Conservation (phyloP, 768 basidiomycete species). For the Chalciporus piperatus region DNA sequence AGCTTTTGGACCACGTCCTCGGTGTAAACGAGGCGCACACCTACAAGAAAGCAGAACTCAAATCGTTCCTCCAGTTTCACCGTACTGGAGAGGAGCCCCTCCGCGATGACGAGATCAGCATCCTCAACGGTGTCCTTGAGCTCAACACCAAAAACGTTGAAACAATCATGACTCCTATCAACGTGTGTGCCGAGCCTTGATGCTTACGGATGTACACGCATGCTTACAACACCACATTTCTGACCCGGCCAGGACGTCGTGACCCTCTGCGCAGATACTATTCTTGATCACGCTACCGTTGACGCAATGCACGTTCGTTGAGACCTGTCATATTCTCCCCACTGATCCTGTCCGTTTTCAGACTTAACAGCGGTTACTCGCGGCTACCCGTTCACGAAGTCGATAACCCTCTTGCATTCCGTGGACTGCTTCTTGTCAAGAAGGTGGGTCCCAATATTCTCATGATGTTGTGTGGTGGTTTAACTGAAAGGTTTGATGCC, state of each 20-base stretch:
- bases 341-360: constrained; percentile 27
- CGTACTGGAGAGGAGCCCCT: constrained; percentile 71
- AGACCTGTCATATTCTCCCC: neutral
- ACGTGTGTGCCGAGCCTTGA: constrained; percentile 37
- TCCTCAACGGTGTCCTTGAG: constrained; percentile 77
- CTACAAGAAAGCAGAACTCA: constrained; percentile 81
- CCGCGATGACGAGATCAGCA: constrained; percentile 78
- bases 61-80: constrained; percentile 78
- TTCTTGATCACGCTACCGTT: constrained; percentile 76
- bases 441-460: constrained; percentile 45
- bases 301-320: constrained; percentile 60
- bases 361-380: constrained; percentile 81
- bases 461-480: neutral
- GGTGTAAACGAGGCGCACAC: constrained; percentile 70
- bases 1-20: constrained; percentile 75
- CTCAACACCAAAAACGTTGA: constrained; percentile 74
- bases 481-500: no score
- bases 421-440: constrained; percentile 82
- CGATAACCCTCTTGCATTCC: constrained; percentile 63
- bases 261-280: constrained; percentile 70
- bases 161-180: constrained; percentile 80
- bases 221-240: neutral
- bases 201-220: neutral
- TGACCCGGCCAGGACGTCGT: constrained; percentile 63
- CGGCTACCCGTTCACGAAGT: constrained; percentile 87